phyloP scores from a whole-genome alignment of 1,284 basidiomycete species.

The Ceratobasidium sp. region DNA sequence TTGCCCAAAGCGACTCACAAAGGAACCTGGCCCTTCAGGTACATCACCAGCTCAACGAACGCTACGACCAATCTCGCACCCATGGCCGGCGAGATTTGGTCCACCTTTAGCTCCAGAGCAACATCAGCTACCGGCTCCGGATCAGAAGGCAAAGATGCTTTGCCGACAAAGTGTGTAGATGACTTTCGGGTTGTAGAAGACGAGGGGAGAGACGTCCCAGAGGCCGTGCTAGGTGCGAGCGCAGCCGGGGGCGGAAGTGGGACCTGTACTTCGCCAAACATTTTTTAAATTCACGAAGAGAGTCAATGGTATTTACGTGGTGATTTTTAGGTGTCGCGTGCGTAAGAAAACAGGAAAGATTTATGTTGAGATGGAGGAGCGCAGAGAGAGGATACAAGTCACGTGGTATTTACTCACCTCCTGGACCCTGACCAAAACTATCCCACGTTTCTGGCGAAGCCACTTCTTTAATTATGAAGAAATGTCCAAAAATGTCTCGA shows the following conservation, averaged over 20 bases:
- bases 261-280: not conserved
- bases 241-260: not conserved
- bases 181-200: not conserved
- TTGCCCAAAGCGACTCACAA: constrained; percentile 24
- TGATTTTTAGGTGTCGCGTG: too few relatives aligned
- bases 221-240: not conserved
- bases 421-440: too few relatives aligned
- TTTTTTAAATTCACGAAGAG: not conserved
- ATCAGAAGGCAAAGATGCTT: not conserved
- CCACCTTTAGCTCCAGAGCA: not conserved
- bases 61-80: constrained; percentile 29
- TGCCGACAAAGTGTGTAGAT: not conserved
- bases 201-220: not conserved
- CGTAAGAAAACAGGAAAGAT: too few relatives aligned
- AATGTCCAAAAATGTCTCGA: too few relatives aligned
- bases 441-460: too few relatives aligned
- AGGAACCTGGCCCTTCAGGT: constrained; percentile 39
- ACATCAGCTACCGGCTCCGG: not conserved
- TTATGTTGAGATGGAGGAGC: too few relatives aligned
- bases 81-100: constrained; percentile 16
- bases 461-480: too few relatives aligned
- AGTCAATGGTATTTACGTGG: too few relatives aligned
- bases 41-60: constrained; percentile 28
- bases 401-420: too few relatives aligned
- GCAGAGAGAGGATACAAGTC: too few relatives aligned